Base-by-base conservation (phyloP, 2,329 filamentous ascomycete genomes). In the Penicillium nordicum region DNA sequence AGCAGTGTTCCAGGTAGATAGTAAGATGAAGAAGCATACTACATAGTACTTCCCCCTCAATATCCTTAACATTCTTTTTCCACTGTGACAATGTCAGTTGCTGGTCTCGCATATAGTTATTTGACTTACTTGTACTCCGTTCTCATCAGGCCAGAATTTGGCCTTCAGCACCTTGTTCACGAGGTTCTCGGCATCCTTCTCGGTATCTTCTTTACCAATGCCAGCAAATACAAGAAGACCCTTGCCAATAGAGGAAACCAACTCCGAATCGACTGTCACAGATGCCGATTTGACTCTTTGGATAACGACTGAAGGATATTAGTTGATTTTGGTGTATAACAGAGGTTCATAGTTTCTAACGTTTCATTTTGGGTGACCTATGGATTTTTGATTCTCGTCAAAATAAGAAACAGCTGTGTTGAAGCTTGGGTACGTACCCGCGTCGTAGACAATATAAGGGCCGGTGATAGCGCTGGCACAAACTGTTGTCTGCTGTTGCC, bases 271-370 rank as follows among this genome's bases (percentile, higher is more conserved):
- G 50, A 99, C 93, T 1, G 92, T 94, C 67, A 99, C 94, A 8
- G 93, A 97, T 58, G 93, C 93, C 42, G 92, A 97, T 58, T 96
- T 85, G 50, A 99, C 94, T 63, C 94, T 85, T 76, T 99, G 94
- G 51, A 97, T 79, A 58, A 99, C 90, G 52, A 92, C 94, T 97
- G 69, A 51, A 8, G n/a, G 10, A 6, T 5, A 8, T 64, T 55
- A 64, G 60, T 37, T 34, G 21, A n/a, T 16, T 7, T 32, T 8
- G 3, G 12, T 29, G 21, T 36, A 42, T 23, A 8, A 10, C 0
- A 5, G 3, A 25, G 36, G 12, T 18, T 2, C 2, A 11, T 2
- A 6, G 10, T 29, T 16, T 4, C 41, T 25, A 6, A 55, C 53
- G 41, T 55, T 55, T 55, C 53, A 55, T 55, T 5, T 25, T 50